Conservation (phyloP, 495 filamentous ascomycete genomes). For the Daldinia decipiens region DNA sequence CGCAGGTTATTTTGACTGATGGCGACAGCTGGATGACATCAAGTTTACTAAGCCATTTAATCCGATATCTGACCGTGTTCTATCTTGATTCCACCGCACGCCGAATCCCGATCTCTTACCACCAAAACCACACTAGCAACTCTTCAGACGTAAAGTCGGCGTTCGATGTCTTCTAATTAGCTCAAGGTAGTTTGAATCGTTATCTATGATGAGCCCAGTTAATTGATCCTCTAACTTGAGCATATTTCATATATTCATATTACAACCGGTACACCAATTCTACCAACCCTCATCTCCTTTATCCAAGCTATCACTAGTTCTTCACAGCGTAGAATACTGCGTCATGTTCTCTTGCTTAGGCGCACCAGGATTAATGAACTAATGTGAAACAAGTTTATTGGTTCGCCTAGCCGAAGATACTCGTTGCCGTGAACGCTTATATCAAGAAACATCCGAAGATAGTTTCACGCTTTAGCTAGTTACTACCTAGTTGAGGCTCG, state of each 20-base stretch:
- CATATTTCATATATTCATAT: neutral
- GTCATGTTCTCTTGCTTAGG: neutral
- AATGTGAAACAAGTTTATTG: neutral
- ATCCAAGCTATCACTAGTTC: neutral
- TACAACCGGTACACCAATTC: neutral
- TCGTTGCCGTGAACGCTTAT: neutral
- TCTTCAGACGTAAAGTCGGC: neutral
- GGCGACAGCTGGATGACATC: conserved; percentile 17
- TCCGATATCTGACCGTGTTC: neutral
- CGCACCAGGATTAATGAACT: neutral
- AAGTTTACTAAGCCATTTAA: neutral
- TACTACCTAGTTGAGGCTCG: neutral
- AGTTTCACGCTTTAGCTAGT: neutral
- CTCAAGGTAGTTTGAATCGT: neutral
- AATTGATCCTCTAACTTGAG: neutral
- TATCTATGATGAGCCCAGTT: neutral
- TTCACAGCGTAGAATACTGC: neutral
- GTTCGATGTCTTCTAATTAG: neutral
- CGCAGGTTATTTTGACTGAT: neutral
- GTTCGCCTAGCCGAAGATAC: neutral
- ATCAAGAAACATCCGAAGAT: neutral
- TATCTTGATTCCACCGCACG: neutral
- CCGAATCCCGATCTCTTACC: conserved; percentile 21
- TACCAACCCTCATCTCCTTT: neutral
- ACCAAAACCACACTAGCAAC: neutral